phyloP scores from a whole-genome alignment of 2,329 filamentous ascomycete genomes.

The Fusarium acutatum region DNA sequence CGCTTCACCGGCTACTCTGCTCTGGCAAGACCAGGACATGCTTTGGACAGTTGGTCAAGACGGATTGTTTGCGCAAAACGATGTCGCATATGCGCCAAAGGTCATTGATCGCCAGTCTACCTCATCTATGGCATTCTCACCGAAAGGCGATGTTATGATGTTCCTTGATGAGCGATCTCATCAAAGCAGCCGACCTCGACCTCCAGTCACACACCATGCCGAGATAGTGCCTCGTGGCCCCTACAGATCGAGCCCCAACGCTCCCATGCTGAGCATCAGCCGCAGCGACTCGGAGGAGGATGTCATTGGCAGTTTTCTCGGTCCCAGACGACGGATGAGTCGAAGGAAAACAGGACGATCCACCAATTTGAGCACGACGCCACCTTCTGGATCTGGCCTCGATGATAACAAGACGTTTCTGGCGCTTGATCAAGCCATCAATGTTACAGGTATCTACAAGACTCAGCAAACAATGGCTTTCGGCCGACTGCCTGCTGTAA shows the following conservation, averaged over 20 bases:
- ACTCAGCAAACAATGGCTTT: conserved; percentile 71
- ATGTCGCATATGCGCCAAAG: conserved; percentile 70
- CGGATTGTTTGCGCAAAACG: conserved; percentile 70
- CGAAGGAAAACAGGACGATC: conserved; percentile 56
- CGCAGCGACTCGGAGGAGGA: conserved; percentile 73
- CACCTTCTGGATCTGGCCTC: conserved; percentile 52
- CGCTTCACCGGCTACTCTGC: conserved; percentile 62
- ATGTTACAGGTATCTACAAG: conserved; percentile 64
- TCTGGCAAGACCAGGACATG: conserved; percentile 72
- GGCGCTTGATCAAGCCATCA: conserved; percentile 66
- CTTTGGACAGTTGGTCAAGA: conserved; percentile 73
- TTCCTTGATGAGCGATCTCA: conserved; percentile 67
- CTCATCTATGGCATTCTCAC: conserved; percentile 68
- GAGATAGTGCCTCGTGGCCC: conserved; percentile 50
- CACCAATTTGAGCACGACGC: conserved; percentile 62
- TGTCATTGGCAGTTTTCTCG: conserved; percentile 67
- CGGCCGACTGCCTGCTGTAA: conserved; percentile 62
- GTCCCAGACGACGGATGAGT: conserved; percentile 52
- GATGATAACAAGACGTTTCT: conserved; percentile 55
- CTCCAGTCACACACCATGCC: conserved; percentile 47
- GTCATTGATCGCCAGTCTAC: conserved; percentile 70
- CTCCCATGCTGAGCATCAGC: conserved; percentile 63
- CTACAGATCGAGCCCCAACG: conserved; percentile 59
- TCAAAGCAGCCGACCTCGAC: conserved; percentile 51
- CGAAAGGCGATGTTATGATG: conserved; percentile 67